These are phyloP conservation scores for Lactifluus volemus DNA, from an alignment of 768 basidiomycete genomes.

Conservation along the genomic window DNA sequence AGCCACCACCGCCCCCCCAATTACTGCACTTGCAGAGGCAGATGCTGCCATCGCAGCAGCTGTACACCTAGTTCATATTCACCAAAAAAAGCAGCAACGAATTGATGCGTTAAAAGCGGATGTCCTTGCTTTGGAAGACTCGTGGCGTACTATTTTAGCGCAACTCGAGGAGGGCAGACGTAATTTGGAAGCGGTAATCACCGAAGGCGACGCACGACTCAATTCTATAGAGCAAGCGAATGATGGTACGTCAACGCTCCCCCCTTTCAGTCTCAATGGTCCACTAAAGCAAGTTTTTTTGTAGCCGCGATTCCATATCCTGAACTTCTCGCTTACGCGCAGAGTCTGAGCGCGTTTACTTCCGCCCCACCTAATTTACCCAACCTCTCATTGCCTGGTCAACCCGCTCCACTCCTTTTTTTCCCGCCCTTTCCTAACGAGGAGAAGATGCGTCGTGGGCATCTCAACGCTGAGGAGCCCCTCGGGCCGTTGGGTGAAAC, in stretches of 20 bases:
- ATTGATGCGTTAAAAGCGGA: constrained; percentile 68
- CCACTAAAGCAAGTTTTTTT: not conserved
- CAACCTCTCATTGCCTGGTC: constrained; percentile 58
- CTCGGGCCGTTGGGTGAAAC: constrained; percentile 73
- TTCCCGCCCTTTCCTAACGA: constrained; percentile 90
- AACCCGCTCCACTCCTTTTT: constrained; percentile 70
- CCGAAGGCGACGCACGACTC: constrained; percentile 66
- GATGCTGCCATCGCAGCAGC: constrained; percentile 61
- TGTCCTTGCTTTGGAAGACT: constrained; percentile 54
- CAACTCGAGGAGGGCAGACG: constrained; percentile 57
- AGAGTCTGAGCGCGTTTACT: constrained; percentile 77
- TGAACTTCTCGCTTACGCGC: constrained; percentile 75
- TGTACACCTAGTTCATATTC: constrained; percentile 53
- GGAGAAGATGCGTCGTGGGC: constrained; percentile 82
- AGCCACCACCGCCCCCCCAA: constrained; percentile 54
- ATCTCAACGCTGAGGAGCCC: constrained; percentile 72
- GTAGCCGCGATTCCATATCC: constrained; percentile 75
- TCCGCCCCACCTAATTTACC: constrained; percentile 87
- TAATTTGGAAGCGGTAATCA: constrained; percentile 60
- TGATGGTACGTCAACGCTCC: constrained; percentile 42
- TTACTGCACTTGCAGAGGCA: constrained; percentile 47
- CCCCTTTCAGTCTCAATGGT: not conserved
- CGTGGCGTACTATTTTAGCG: constrained; percentile 60
- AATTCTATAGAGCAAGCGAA: constrained; percentile 64
- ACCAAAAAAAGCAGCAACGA: constrained; percentile 67